These are phyloP conservation scores for Coleophoma eucalyptorum DNA, from an alignment of 2,329 filamentous ascomycete genomes.

Conservation along the genomic window DNA sequence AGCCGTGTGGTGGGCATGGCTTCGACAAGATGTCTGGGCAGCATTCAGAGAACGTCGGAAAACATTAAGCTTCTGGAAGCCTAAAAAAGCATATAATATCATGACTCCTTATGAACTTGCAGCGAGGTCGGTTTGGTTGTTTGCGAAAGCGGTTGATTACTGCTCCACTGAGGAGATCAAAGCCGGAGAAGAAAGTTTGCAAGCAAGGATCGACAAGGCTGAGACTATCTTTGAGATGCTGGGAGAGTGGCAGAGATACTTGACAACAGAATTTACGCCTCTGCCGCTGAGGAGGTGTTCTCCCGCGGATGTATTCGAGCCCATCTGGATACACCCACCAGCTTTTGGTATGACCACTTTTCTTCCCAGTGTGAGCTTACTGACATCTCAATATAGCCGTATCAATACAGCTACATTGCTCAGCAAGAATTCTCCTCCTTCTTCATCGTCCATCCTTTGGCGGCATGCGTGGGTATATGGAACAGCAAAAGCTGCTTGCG, in stretches of 20 bases:
- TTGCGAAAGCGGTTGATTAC: constrained; percentile 55
- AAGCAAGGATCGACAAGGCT: constrained; percentile 39
- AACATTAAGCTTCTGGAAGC: constrained; percentile 55
- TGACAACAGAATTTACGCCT: constrained; percentile 31
- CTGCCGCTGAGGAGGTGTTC: constrained; percentile 29
- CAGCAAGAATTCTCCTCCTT: constrained; percentile 48
- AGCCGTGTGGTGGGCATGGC: constrained; percentile 63
- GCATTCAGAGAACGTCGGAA: constrained; percentile 55
- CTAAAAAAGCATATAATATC: constrained; percentile 41
- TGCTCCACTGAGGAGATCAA: constrained; percentile 47
- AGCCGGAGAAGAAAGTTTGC: constrained; percentile 34
- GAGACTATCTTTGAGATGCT: constrained; percentile 42
- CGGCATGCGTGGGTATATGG: constrained; percentile 42
- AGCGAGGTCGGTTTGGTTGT: constrained; percentile 47
- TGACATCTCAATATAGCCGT: constrained; percentile 20
- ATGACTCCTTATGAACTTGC: constrained; percentile 52
- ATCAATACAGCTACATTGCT: constrained; percentile 47
- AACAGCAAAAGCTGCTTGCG: constrained; percentile 37
- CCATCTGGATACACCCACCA: constrained; percentile 47
- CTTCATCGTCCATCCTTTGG: constrained; percentile 47
- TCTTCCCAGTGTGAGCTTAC: neutral
- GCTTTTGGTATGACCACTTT: constrained; percentile 28
- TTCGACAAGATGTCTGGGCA: constrained; percentile 63
- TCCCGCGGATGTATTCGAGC: constrained; percentile 32
- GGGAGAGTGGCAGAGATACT: constrained; percentile 39